phyloP scores from a whole-genome alignment of 306 rosid genomes.

The Psophocarpus tetragonolobus region DNA sequence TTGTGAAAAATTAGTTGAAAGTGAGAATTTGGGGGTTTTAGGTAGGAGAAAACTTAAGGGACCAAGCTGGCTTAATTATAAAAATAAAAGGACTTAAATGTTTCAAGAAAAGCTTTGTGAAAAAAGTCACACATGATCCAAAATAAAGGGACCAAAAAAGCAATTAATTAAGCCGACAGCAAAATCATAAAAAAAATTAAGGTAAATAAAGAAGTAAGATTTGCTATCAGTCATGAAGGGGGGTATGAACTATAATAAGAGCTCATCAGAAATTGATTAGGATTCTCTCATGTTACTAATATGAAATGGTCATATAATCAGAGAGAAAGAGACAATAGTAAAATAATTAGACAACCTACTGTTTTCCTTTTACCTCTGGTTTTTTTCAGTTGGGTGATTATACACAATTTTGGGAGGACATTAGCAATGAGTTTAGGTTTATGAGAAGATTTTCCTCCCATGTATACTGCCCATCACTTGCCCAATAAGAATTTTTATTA shows the following conservation, averaged over 20 bases:
- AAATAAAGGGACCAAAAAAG: not conserved
- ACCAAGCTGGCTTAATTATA: not conserved
- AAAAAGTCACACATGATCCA: not conserved
- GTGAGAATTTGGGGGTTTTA: not conserved
- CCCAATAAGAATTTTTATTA: not conserved
- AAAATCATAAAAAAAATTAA: no score
- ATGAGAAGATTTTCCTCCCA: not conserved
- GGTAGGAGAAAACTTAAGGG: not conserved
- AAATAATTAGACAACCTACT: no score
- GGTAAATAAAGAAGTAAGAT: no score
- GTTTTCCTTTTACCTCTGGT: not conserved
- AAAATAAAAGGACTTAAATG: not conserved
- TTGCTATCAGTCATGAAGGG: no score
- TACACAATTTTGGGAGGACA: not conserved
- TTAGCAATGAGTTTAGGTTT: not conserved
- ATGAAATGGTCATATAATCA: no score
- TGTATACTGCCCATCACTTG: not conserved
- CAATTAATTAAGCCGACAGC: not conserved
- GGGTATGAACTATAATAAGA: no score
- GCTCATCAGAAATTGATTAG: no score
- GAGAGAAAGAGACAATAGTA: no score
- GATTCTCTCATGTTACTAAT: no score
- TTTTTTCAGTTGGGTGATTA: not conserved
- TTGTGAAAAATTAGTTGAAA: not conserved
- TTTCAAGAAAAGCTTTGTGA: not conserved